Evolutionary conservation across 2,329 filamentous ascomycete genomes (phyloP).

Genomic region (Claviceps capensis): DNA sequence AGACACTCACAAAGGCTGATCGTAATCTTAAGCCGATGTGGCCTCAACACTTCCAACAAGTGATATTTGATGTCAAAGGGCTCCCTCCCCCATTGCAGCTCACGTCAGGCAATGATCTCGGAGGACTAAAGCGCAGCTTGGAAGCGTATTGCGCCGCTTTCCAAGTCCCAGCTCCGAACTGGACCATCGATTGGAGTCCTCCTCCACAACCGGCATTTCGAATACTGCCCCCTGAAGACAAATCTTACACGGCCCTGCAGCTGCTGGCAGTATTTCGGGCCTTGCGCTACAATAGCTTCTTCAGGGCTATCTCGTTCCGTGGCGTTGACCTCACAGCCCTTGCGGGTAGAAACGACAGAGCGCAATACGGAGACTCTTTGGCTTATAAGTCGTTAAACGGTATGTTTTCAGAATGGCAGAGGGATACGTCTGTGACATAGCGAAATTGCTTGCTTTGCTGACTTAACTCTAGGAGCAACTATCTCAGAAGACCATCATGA

Average conservation of each 20-base stretch:
- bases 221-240: slow-evolving; percentile 28
- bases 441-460: neutral
- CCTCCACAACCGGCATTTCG: slow-evolving; percentile 38
- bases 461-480: slow-evolving; percentile 23
- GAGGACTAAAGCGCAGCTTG: slow-evolving; percentile 39
- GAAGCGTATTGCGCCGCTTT: slow-evolving; percentile 42
- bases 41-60: slow-evolving; percentile 40
- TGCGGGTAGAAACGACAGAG: slow-evolving; percentile 27
- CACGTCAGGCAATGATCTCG: slow-evolving; percentile 40
- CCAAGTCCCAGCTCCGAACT: slow-evolving; percentile 33
- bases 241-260: slow-evolving; percentile 34
- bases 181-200: slow-evolving; percentile 33
- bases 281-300: slow-evolving; percentile 44
- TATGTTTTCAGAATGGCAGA: slow-evolving; percentile 14
- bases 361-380: slow-evolving; percentile 30
- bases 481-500: slow-evolving; percentile 34
- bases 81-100: slow-evolving; percentile 38
- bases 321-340: slow-evolving; percentile 34
- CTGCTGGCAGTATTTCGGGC: slow-evolving; percentile 43
- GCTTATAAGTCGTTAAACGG: slow-evolving; percentile 40
- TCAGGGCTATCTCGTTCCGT: slow-evolving; percentile 42
- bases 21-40: slow-evolving; percentile 43
- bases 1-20: slow-evolving; percentile 39
- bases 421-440: neutral
- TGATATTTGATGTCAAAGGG: slow-evolving; percentile 38